A percentile compares a stretch with the other conserved stretches of the same genome.
Conservation (phyloP, 441 rosid species). For the Gossypium davidsonii region DNA sequence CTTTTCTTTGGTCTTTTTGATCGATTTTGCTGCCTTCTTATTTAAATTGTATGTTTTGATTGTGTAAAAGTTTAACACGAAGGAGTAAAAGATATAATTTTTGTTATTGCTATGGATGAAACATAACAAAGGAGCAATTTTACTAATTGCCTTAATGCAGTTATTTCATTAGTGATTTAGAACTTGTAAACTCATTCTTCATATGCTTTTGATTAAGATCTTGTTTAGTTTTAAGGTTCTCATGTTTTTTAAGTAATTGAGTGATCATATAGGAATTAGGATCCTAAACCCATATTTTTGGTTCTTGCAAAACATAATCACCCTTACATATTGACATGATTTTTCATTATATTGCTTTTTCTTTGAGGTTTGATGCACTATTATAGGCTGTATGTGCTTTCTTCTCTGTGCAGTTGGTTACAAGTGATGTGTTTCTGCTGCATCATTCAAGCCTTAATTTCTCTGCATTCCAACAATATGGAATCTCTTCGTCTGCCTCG, state of each 20-base stretch:
- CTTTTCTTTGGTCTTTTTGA: not conserved
- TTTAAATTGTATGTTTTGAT: not conserved
- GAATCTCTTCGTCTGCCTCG: conserved; percentile 64
- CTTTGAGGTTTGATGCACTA: not conserved
- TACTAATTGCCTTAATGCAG: not conserved
- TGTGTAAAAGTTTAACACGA: not conserved
- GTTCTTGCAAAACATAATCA: not conserved
- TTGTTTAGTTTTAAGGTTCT: not conserved
- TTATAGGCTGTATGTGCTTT: conserved; percentile 1
- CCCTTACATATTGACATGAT: not conserved
- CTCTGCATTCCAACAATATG: conserved; percentile 45
- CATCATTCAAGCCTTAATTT: conserved; percentile 35
- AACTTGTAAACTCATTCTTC: not conserved
- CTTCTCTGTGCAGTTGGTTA: conserved; percentile 30
- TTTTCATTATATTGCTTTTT: not conserved
- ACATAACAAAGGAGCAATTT: not conserved
- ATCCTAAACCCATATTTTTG: not conserved
- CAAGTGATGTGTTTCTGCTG: conserved; percentile 35
- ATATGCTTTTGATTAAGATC: not conserved
- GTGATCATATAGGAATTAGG: not conserved
- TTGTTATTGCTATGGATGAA: not conserved
- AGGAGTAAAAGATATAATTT: not conserved
- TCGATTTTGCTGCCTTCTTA: not conserved
- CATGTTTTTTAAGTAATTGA: not conserved
- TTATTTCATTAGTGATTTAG: not conserved